phyloP scores from a whole-genome alignment of 2,329 filamentous ascomycete genomes.

The Ceratocystis diversiconidia region DNA sequence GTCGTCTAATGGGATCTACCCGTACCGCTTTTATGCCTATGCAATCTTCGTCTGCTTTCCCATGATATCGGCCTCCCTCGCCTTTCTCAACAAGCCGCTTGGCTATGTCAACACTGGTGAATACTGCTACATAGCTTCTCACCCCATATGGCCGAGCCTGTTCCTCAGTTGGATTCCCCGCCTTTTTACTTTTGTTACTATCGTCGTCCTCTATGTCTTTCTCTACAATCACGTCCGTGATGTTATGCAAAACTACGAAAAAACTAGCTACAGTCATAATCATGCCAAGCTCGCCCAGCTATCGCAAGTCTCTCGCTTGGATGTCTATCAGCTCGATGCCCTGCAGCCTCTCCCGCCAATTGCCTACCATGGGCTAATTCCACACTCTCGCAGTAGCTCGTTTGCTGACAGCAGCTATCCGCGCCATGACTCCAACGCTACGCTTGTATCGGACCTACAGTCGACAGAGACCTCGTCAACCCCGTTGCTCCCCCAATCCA shows the following conservation, averaged over 20 bases:
- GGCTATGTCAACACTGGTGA: constrained; percentile 50
- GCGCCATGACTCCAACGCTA: constrained; percentile 8
- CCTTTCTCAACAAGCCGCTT: constrained; percentile 40
- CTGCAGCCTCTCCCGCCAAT: constrained; percentile 25
- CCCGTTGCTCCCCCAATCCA: not conserved
- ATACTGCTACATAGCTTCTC: constrained; percentile 55
- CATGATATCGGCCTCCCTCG: constrained; percentile 43
- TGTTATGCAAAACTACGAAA: constrained; percentile 15
- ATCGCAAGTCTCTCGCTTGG: constrained; percentile 6
- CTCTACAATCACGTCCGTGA: constrained; percentile 54
- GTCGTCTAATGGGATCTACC: constrained; percentile 49
- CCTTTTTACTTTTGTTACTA: constrained; percentile 51
- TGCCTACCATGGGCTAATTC: constrained; percentile 25
- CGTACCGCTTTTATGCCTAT: constrained; percentile 48
- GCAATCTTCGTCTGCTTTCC: constrained; percentile 43
- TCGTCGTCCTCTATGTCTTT: constrained; percentile 49
- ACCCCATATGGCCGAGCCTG: constrained; percentile 54
- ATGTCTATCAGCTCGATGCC: constrained; percentile 16
- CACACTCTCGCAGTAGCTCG: constrained; percentile 21
- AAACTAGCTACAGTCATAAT: constrained; percentile 11
- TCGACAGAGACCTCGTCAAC: not conserved
- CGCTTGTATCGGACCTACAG: not conserved
- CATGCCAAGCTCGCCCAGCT: constrained; percentile 9
- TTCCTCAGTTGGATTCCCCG: constrained; percentile 60
- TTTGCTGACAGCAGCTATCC: not conserved